phyloP scores from a whole-genome alignment of 108 stramenopile species.

The Pseudonitzschia delicatissima region DNA sequence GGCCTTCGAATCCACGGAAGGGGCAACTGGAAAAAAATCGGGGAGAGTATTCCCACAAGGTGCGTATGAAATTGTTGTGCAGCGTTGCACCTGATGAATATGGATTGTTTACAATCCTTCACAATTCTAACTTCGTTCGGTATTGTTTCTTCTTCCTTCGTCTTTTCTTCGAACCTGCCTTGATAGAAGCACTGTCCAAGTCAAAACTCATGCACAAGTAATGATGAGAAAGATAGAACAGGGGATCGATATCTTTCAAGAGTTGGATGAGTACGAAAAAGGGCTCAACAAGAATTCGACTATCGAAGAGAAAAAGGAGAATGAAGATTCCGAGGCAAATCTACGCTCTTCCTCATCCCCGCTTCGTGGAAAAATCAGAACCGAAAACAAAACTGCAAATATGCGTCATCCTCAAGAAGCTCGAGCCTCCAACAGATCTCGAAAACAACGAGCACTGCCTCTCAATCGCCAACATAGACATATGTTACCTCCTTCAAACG shows the following conservation, averaged over 20 bases:
- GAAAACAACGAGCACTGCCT: neutral
- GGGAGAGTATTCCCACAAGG: slow-evolving; percentile 37
- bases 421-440: neutral
- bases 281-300: neutral
- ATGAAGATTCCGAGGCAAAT: neutral
- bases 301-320: neutral
- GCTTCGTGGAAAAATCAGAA: neutral
- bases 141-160: neutral
- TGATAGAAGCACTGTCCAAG: slow-evolving; percentile 32
- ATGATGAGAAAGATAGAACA: slow-evolving; percentile 14
- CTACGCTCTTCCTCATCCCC: neutral
- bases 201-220: slow-evolving; percentile 41
- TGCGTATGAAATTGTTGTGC: slow-evolving; percentile 17
- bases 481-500: neutral
- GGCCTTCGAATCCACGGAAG: slow-evolving; percentile 32
- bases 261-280: slow-evolving; percentile 14
- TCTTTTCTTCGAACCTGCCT: neutral
- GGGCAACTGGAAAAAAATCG: slow-evolving; percentile 43
- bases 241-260: slow-evolving; percentile 23
- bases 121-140: neutral
- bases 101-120: neutral
- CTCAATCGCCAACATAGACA: neutral
- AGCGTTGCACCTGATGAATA: neutral
- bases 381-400: neutral
- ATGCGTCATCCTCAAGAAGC: too few relatives aligned